Evolutionary conservation across 768 basidiomycete species (phyloP).

Genomic region (Leccinum longicurvipes): DNA sequence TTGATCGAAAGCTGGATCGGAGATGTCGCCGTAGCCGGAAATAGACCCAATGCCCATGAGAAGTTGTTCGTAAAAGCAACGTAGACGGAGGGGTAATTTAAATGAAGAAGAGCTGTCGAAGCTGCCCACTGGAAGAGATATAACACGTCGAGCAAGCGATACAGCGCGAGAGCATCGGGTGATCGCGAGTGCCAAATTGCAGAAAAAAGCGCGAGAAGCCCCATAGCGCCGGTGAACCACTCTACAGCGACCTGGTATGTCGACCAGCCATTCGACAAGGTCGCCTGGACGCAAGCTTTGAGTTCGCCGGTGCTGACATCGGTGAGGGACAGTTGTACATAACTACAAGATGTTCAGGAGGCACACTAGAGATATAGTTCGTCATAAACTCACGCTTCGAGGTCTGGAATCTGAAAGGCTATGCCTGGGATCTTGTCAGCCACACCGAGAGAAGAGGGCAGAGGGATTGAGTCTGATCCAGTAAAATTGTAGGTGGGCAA

Average conservation of each 20-base stretch:
- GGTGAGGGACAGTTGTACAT: constrained; percentile 71
- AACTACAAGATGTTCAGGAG: constrained; percentile 30
- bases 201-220: constrained; percentile 56
- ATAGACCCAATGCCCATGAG: constrained; percentile 81
- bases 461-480: constrained; percentile 67
- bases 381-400: constrained; percentile 56
- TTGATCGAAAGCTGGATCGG: constrained; percentile 76
- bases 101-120: constrained; percentile 69
- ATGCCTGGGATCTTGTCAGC: constrained; percentile 64
- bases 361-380: background rate
- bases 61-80: constrained; percentile 83
- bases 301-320: constrained; percentile 66
- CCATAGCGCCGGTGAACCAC: constrained; percentile 71
- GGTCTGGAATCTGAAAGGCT: constrained; percentile 84
- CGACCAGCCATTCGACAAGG: constrained; percentile 89
- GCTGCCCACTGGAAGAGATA: constrained; percentile 85
- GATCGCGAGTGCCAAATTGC: constrained; percentile 54
- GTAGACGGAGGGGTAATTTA: constrained; percentile 88
- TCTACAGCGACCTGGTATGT: constrained; percentile 69
- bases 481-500: constrained; percentile 82
- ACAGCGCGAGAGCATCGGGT: constrained; percentile 59
- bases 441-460: constrained; percentile 60
- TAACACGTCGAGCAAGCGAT: constrained; percentile 78
- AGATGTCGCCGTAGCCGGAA: constrained; percentile 50
- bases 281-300: constrained; percentile 89